Percentiles rank a stretch among this genome's conserved stretches.
Evolutionary conservation across 306 rosid genomes (phyloP).

Genomic region (Trifolium dubium): DNA sequence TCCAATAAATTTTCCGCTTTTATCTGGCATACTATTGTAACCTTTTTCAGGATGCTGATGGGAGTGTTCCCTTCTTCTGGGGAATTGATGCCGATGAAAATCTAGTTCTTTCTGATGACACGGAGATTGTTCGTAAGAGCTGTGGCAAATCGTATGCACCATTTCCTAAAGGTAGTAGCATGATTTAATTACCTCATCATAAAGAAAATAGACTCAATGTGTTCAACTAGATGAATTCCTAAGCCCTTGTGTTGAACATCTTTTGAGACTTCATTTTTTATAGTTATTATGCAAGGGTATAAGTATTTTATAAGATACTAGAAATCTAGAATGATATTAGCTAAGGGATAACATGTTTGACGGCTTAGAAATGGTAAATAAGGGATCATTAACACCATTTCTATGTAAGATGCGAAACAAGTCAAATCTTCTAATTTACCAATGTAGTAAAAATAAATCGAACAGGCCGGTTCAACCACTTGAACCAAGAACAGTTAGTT

Average conservation of each 20-base stretch:
- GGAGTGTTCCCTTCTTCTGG: conserved; percentile 88
- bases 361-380: conserved; percentile 31
- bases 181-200: not conserved
- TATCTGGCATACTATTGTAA: conserved; percentile 21
- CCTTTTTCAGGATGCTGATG: conserved; percentile 73
- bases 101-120: conserved; percentile 79
- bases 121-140: conserved; percentile 66
- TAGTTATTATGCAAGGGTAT: not conserved
- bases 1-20: conserved; percentile 19
- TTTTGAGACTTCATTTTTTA: too few relatives aligned
- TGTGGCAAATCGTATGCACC: conserved; percentile 95
- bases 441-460: not conserved
- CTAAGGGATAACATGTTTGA: conserved; percentile 22
- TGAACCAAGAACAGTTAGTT: not conserved
- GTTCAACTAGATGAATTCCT: not conserved
- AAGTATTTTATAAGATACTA: not conserved
- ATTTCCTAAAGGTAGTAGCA: conserved; percentile 83
- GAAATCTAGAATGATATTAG: not conserved
- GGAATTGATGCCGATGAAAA: conserved; percentile 91
- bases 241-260: not conserved
- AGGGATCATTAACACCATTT: not conserved
- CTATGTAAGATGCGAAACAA: conserved; percentile 10
- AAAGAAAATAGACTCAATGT: not conserved
- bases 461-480: not conserved
- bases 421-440: not conserved